Percentiles rank a stretch among this genome's conserved stretches.
phyloP scores from a whole-genome alignment of 805 yeast genomes.

The Saccharomycopsis amapae region DNA sequence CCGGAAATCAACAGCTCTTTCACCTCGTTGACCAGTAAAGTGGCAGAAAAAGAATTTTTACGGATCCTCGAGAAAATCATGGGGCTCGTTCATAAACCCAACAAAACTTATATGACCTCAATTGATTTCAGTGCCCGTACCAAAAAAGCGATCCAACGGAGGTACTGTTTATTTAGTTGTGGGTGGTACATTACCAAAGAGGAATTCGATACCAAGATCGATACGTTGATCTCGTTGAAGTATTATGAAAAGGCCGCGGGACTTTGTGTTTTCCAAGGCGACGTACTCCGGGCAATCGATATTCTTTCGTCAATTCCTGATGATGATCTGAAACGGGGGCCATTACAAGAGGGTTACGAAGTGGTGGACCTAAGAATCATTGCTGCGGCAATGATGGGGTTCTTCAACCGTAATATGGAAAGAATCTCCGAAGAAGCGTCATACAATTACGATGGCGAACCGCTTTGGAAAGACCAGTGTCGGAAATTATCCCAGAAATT shows the following conservation, averaged over 20 bases:
- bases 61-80: constrained; percentile 11
- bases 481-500: constrained; percentile 81
- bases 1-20: constrained; percentile 20
- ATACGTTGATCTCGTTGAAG: constrained; percentile 47
- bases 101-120: constrained; percentile 2
- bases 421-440: constrained; percentile 29
- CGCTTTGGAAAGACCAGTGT: constrained; percentile 91
- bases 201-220: constrained; percentile 66
- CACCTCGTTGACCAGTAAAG: constrained; percentile 30
- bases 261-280: constrained; percentile 94
- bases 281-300: constrained; percentile 71
- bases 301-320: constrained; percentile 47
- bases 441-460: constrained; percentile 38
- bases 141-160: constrained; percentile 56
- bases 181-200: constrained; percentile 83
- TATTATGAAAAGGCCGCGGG: constrained; percentile 89
- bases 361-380: constrained; percentile 36
- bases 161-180: constrained; percentile 70
- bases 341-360: constrained; percentile 4
- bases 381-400: constrained; percentile 92
- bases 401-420: constrained; percentile 44
- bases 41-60: constrained; percentile 30
- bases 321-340: background rate
- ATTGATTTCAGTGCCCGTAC: constrained; percentile 29
- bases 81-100: constrained; percentile 4